phyloP scores from a whole-genome alignment of 1,284 basidiomycete species.

The Leccinum fuscescens region DNA sequence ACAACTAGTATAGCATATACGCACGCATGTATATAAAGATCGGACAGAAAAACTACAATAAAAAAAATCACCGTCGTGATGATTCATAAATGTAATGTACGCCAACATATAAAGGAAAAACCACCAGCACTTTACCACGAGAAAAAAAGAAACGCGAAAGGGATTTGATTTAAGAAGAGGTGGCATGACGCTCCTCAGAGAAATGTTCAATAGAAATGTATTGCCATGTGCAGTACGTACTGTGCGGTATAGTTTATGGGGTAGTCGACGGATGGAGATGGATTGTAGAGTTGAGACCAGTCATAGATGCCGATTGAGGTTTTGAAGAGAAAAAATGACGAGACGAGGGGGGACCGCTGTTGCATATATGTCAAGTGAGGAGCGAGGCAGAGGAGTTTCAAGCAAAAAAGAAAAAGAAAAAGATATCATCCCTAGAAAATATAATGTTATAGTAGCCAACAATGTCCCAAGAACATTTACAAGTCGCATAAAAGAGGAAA shows the following conservation, averaged over 20 bases:
- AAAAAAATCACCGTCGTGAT: background rate
- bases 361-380: conserved; percentile 8
- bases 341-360: background rate
- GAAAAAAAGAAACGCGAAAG: conserved; percentile 11
- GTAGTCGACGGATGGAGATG: conserved; percentile 8
- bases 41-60: background rate
- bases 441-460: conserved; percentile 36
- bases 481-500: conserved; percentile 18
- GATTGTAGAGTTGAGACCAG: conserved; percentile 11
- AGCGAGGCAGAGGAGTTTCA: conserved; percentile 12
- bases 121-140: conserved; percentile 12
- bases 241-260: conserved; percentile 22
- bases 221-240: conserved; percentile 32
- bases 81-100: background rate
- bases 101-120: background rate
- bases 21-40: background rate
- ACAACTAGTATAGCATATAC: conserved; percentile 20
- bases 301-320: conserved; percentile 27
- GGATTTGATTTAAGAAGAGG: background rate
- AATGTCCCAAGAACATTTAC: conserved; percentile 37
- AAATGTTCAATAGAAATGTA: conserved; percentile 29
- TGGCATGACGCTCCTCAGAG: conserved; percentile 10
- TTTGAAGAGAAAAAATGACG: conserved; percentile 11
- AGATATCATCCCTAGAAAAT: conserved; percentile 31
- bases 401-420: conserved; percentile 13